Conservation (phyloP, 139 green algal species). For the Coelastrella sp. region DNA sequence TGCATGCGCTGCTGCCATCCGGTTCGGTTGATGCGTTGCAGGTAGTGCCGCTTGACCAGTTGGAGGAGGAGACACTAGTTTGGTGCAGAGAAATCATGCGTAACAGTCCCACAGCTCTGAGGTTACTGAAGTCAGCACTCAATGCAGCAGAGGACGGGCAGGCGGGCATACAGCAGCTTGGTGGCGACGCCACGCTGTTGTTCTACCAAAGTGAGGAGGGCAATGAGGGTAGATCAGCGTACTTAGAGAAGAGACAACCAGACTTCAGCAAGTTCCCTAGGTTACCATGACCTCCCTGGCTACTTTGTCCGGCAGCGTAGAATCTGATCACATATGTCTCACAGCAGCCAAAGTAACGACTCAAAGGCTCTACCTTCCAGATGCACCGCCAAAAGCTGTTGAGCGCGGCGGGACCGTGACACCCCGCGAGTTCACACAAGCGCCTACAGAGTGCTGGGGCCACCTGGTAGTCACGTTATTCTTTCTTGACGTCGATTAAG, state of each 20-base stretch:
- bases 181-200: slow-evolving; percentile 94
- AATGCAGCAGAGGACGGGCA: slow-evolving; percentile 98
- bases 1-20: too few species aligned
- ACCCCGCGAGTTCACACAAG: too few species aligned
- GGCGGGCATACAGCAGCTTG: slow-evolving; percentile 95
- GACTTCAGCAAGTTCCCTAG: slow-evolving; percentile 94
- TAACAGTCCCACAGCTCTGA: slow-evolving; percentile 95
- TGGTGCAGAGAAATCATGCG: slow-evolving; percentile 97
- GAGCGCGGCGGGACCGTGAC: too few species aligned
- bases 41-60: slow-evolving; percentile 90
- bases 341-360: too few species aligned
- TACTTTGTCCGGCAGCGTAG: not conserved
- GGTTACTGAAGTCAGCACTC: slow-evolving; percentile 93
- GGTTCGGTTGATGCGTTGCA: slow-evolving; percentile 1
- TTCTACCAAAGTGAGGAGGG: slow-evolving; percentile 98
- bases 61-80: slow-evolving; percentile 92
- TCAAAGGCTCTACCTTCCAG: too few species aligned
- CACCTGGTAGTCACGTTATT: too few species aligned
- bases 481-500: too few species aligned
- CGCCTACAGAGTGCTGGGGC: too few species aligned
- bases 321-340: too few species aligned
- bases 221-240: slow-evolving; percentile 91
- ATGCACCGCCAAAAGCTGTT: too few species aligned
- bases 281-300: slow-evolving; percentile 73
- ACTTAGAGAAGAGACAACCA: slow-evolving; percentile 88